These are phyloP conservation scores for Morella rubra DNA, from an alignment of 306 rosid genomes.

Conservation along the genomic window DNA sequence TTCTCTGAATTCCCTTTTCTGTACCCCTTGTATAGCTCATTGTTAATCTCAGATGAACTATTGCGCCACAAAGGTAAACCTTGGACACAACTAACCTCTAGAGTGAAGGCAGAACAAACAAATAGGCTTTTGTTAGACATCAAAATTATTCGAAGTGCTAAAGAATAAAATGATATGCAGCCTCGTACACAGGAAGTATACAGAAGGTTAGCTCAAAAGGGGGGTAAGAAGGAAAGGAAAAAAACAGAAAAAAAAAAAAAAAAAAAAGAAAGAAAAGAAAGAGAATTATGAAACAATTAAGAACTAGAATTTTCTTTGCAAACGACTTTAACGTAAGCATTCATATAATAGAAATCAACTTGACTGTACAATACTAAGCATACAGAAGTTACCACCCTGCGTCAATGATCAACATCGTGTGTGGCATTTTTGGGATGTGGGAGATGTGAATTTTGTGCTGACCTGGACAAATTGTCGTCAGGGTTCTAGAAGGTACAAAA, in stretches of 20 bases:
- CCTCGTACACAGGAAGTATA: not conserved
- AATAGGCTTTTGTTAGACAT: not conserved
- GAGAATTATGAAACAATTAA: not conserved
- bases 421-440: no score
- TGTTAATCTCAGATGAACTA: constrained; percentile 56
- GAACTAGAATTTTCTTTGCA: constrained; percentile 6
- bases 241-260: no score
- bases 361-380: not conserved
- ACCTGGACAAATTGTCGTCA: no score
- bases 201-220: not conserved
- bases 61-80: constrained; percentile 73
- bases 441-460: no score
- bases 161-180: not conserved
- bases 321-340: not conserved
- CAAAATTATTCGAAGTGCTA: not conserved
- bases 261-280: not conserved
- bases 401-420: no score
- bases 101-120: constrained; percentile 18
- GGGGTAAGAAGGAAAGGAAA: not conserved
- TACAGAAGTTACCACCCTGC: not conserved
- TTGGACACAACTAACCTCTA: constrained; percentile 67
- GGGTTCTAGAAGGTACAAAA: no score
- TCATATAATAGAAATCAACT: not conserved
- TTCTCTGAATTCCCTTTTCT: constrained; percentile 54
- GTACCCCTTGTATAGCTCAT: constrained; percentile 67